Base-by-base conservation (phyloP, 306 rosid species). In the Abrus pulchellus region DNA sequence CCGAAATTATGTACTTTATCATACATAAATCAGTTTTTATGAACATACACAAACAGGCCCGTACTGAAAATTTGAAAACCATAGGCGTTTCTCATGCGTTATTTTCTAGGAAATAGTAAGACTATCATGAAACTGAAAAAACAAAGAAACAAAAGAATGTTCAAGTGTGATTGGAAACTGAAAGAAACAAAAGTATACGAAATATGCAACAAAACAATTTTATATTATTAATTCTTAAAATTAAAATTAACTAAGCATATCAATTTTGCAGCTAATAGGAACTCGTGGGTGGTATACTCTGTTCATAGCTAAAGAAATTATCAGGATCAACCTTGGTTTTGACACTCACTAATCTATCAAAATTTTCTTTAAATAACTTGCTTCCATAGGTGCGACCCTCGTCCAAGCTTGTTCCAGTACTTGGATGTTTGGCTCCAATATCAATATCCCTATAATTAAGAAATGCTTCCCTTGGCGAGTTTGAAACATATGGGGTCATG, bases 401-500 rank as follows among this genome's bases (percentile, higher is more conserved):
- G 0, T 28, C 36, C n/a, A 68, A 3, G 14, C 2, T 11, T 0
- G 76, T 36, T 2, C 5, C 38, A 69, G 12, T 47, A 32, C 86
- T 86, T 5, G 82, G 72, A 78, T 10, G 76, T 49, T 74, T 74
- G 49, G 76, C 86, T 2, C 89, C 89, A 40, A 86, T 32, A 62
- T 78, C 84, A 38, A 45, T 11, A 60, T 86, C 89, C n/a, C 86
- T 82, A 0, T 86, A 82, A 11, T 78, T 82, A 0, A 64, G 75
- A n/a, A 80, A 86, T 0, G 78, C 60, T 5, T 71, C 78, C 61
- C 87, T 83, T 0, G 87, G 87, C 2, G 53, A 56, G 1, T 30
- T 4, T 0, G 87, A 86, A 36, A 83, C 89, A 80, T 41, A 75
- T 0, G 77, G 43, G 0, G 72, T 13, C 87, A 80, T 83, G 3